phyloP scores from a whole-genome alignment of 1,139 yeast genomes.

The Hanseniaspora uvarum region DNA sequence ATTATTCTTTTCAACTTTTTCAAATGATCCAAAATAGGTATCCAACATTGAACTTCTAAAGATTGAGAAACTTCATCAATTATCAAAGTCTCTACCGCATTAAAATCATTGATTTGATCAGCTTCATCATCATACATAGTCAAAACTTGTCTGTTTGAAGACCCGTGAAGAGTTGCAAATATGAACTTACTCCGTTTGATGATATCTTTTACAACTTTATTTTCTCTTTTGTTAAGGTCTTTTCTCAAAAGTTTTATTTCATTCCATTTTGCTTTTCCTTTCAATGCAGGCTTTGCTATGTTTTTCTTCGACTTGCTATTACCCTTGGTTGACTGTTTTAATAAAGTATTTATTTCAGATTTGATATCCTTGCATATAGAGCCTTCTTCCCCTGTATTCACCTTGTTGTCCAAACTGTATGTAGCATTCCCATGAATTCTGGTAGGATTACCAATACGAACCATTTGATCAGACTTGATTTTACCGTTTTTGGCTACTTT shows the following conservation, averaged over 20 bases:
- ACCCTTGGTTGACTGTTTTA: slow-evolving; percentile 44
- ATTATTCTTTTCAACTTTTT: slow-evolving; percentile 45
- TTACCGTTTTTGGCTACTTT: slow-evolving; percentile 40
- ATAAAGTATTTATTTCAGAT: slow-evolving; percentile 53
- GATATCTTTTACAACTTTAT: slow-evolving; percentile 50
- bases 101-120: slow-evolving; percentile 23
- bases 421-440: slow-evolving; percentile 54
- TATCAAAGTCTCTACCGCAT: slow-evolving; percentile 60
- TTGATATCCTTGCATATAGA: slow-evolving; percentile 58
- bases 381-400: slow-evolving; percentile 53
- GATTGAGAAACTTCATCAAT: slow-evolving; percentile 95
- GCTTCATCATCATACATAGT: slow-evolving; percentile 34
- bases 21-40: slow-evolving; percentile 65
- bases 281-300: neutral
- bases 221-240: slow-evolving; percentile 61
- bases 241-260: slow-evolving; percentile 60
- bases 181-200: slow-evolving; percentile 57
- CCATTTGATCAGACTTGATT: slow-evolving; percentile 43
- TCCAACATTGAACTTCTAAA: slow-evolving; percentile 94
- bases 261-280: slow-evolving; percentile 45
- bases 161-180: slow-evolving; percentile 76
- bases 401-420: slow-evolving; percentile 68
- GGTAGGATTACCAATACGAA: slow-evolving; percentile 91
- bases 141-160: slow-evolving; percentile 60
- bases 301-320: slow-evolving; percentile 55